These are phyloP conservation scores for Orbilia javanica DNA, from an alignment of 2,329 filamentous ascomycete species.

Conservation along the genomic window DNA sequence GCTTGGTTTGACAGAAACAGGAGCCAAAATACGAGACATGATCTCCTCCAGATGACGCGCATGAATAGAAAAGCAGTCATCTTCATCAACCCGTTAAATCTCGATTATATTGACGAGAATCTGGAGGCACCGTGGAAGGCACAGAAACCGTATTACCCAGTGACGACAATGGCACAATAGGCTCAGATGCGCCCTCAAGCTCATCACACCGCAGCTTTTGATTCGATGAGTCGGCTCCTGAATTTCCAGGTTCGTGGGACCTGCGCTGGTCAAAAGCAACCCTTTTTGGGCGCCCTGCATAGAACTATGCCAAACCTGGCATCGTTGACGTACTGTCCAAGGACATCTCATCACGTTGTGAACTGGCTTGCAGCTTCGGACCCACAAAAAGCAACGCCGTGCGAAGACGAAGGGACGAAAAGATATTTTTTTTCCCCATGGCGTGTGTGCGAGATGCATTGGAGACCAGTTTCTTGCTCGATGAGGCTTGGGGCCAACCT, in stretches of 20 bases:
- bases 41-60: constrained; percentile 46
- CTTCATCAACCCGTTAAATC: constrained; percentile 8
- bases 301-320: constrained; percentile 40
- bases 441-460: constrained; percentile 10
- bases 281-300: constrained; percentile 47
- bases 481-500: constrained; percentile 37
- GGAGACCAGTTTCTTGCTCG: constrained; percentile 39
- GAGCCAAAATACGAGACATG: constrained; percentile 14
- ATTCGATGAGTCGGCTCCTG: constrained; percentile 46
- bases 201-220: constrained; percentile 7
- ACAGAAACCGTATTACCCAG: not conserved
- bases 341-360: constrained; percentile 58
- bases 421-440: constrained; percentile 20
- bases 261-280: constrained; percentile 57
- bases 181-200: not conserved
- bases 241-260: constrained; percentile 57
- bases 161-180: constrained; percentile 25
- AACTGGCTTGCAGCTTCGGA: constrained; percentile 55
- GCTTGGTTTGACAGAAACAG: constrained; percentile 26
- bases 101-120: constrained; percentile 11
- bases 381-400: constrained; percentile 50
- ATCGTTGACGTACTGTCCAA: constrained; percentile 55
- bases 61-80: constrained; percentile 11
- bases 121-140: not conserved
- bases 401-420: constrained; percentile 23